Base-by-base conservation (phyloP, 2,329 filamentous ascomycete species). In the Ophiostoma tasmaniense region DNA sequence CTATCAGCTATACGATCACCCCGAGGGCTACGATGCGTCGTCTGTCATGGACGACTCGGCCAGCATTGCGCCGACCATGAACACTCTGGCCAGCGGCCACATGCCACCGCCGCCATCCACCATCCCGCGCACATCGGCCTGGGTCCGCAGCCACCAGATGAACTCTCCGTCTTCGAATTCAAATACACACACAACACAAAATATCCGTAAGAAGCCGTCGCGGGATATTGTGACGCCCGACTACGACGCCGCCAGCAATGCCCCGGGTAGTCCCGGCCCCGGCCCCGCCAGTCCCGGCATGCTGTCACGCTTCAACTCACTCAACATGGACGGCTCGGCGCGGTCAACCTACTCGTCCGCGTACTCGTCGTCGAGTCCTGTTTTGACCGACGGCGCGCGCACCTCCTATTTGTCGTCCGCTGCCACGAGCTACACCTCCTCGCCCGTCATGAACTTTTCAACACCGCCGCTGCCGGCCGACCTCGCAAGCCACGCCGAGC, bases 241-340 rank as follows among this genome's bases (percentile, higher is more conserved):
- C 35, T 68, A 68, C 61, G 72, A 71, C 52, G 52, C 35, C 8
- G 33, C 64, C 50, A 55, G 50, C 50, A 55, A 55, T 14, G 50
- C 50, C 3, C 30, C 35, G 20, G 25, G 25, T n/a, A 67, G 66
- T 22, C 20, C 33, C 1, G 45, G 35, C 1, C 37, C 11, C 20
- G 17, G 33, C 20, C 64, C 59, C 5, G 71, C 69, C 8, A 69
- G 67, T 25, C 68, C 71, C 3, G 35, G 65, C 39, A 14, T 71
- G 68, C 64, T 71, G 28, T 69, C 72, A n/a, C 72, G 72, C 17
- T 68, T 72, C 67, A 71, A 68, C 70, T 72, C 73, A 52, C 52
- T 73, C 7, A 70, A 67, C 35, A 67, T 71, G 0, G 70, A 72
- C 33, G 71, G 70, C 3, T 70, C 72, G 0, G 64, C 33, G 6